phyloP scores from a whole-genome alignment of 306 rosid species.

The Castanopsis chinensis region DNA sequence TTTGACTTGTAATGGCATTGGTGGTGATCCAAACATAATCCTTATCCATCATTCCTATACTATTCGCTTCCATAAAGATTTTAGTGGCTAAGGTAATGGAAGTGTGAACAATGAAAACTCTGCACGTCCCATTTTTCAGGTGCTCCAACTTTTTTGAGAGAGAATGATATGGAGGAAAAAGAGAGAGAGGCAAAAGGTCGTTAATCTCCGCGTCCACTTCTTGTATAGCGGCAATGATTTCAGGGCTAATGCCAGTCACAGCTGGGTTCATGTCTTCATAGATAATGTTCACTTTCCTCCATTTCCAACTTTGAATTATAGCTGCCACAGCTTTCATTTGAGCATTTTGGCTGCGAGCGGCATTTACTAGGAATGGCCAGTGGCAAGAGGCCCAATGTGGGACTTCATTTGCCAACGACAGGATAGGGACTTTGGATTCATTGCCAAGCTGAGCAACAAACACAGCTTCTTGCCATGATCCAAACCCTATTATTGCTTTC shows the following conservation, averaged over 20 bases:
- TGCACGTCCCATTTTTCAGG: neutral
- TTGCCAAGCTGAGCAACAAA: slow-evolving; percentile 9
- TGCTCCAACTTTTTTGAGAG: neutral
- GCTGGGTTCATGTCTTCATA: slow-evolving; percentile 14
- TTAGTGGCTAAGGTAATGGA: neutral
- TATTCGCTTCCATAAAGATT: neutral
- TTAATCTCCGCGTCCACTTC: neutral
- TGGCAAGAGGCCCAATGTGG: neutral
- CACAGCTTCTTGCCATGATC: neutral
- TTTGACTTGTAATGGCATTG: neutral
- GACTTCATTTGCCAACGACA: slow-evolving; percentile 10
- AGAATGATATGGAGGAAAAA: too few species aligned
- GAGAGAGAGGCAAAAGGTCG: slow-evolving; percentile 1
- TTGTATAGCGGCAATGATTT: slow-evolving; percentile 4
- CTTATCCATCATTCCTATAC: neutral
- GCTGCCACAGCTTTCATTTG: slow-evolving; percentile 26
- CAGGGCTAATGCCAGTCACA: neutral
- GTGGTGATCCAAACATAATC: slow-evolving; percentile 7
- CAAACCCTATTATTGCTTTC: slow-evolving; percentile 10
- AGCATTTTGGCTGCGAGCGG: neutral
- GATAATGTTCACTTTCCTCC: slow-evolving; percentile 23
- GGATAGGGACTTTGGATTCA: neutral
- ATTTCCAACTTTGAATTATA: slow-evolving; percentile 15
- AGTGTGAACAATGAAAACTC: slow-evolving; percentile 20
- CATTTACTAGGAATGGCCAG: slow-evolving; percentile 14